Percentiles rank a stretch among this genome's conserved stretches.
Conservation (phyloP, 257 asterid species). For the Jaltomata sinuosa region DNA sequence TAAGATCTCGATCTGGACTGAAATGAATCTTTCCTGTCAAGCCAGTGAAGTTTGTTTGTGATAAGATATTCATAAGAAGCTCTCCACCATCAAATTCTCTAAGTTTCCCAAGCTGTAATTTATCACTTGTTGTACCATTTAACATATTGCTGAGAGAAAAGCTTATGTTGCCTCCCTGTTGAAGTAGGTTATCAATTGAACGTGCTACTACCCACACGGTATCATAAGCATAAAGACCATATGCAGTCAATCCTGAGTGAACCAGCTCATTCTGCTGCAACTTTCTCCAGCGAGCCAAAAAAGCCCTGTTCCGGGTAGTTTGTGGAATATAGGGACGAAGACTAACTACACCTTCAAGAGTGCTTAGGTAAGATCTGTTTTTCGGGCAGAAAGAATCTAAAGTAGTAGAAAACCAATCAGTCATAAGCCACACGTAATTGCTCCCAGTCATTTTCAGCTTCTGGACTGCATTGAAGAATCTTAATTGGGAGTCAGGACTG, state of each 20-base stretch:
- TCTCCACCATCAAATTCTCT: conserved; percentile 20
- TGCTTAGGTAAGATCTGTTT: conserved; percentile 2
- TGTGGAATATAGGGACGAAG: conserved; percentile 23
- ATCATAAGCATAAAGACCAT: conserved; percentile 31
- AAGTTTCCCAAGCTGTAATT: conserved; percentile 8
- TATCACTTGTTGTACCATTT: not conserved
- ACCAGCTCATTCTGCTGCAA: not conserved
- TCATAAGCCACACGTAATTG: conserved; percentile 73
- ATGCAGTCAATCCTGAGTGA: conserved; percentile 6
- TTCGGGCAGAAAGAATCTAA: conserved; percentile 40
- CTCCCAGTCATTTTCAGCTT: conserved; percentile 64
- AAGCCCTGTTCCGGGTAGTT: not conserved
- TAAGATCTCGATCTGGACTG: conserved; percentile 5
- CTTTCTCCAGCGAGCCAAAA: conserved; percentile 20
- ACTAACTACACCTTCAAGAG: conserved; percentile 17
- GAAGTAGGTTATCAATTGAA: conserved; percentile 4
- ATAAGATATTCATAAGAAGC: conserved; percentile 6
- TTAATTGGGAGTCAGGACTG: conserved; percentile 30
- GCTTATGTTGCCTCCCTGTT: conserved; percentile 1
- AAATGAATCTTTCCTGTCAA: conserved; percentile 22
- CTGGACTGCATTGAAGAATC: conserved; percentile 38
- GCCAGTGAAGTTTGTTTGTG: conserved; percentile 15
- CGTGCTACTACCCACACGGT: conserved; percentile 24
- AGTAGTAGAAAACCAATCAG: conserved; percentile 74
- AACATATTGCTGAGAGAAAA: conserved; percentile 7